Conservation (phyloP, 2,329 filamentous ascomycete species). For the Fusarium irregulare region DNA sequence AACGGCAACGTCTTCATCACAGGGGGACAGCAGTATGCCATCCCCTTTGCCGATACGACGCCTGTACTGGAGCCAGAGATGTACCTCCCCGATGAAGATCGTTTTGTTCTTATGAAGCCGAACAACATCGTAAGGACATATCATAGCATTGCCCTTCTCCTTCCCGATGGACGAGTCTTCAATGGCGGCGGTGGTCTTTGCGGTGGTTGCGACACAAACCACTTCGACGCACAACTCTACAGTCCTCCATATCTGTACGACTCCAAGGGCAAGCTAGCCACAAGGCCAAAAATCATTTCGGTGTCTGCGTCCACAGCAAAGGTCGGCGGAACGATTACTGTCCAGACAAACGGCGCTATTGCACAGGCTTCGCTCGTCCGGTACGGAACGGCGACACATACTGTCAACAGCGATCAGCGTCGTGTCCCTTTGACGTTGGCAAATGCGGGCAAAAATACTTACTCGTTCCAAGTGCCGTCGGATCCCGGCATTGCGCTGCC, state of each 20-base stretch:
- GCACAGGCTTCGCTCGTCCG: constrained; percentile 18
- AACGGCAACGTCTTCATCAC: constrained; percentile 61
- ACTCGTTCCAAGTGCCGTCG: constrained; percentile 25
- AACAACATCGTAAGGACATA: constrained; percentile 31
- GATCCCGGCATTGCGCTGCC: constrained; percentile 33
- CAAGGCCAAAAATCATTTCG: constrained; percentile 15
- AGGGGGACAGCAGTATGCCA: constrained; percentile 52
- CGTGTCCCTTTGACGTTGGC: constrained; percentile 19
- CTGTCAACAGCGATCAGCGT: constrained; percentile 35
- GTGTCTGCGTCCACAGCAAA: constrained; percentile 12
- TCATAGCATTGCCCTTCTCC: constrained; percentile 27
- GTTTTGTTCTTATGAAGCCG: constrained; percentile 21
- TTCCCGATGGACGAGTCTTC: constrained; percentile 31
- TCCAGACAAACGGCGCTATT: constrained; percentile 4
- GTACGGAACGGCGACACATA: constrained; percentile 33
- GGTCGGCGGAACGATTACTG: constrained; percentile 4
- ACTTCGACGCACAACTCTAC: constrained; percentile 38
- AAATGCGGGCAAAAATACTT: constrained; percentile 7
- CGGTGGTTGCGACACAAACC: constrained; percentile 23
- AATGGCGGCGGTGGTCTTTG: constrained; percentile 36
- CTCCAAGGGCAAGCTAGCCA: constrained; percentile 17
- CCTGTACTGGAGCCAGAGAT: constrained; percentile 28
- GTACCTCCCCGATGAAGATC: constrained; percentile 2
- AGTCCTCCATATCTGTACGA: constrained; percentile 25
- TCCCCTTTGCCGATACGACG: constrained; percentile 32